Evolutionary conservation across 176 grass and related monocot genomes (phyloP), one percentile per base, ranked within the genome.

Genomic region (Bonia amplexicaulis): DNA sequence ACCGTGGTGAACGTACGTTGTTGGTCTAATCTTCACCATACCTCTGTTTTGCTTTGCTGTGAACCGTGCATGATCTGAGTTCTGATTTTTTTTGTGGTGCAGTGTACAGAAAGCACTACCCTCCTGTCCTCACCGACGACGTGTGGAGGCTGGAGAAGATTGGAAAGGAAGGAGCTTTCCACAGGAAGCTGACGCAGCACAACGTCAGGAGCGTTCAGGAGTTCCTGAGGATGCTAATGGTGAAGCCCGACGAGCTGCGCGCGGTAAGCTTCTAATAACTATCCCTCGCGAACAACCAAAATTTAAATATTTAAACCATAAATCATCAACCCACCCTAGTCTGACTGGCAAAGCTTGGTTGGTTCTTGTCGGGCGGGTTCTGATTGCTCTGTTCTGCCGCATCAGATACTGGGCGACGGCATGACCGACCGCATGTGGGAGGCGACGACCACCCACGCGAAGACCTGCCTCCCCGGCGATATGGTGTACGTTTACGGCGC

Each of bases 361-460:
- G 3, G 6, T 6, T 72, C 7, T 45, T 29, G 11, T 22, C 51
- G 55, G 3, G 20, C 23, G 41, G 47, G 49, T 81, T 73, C 29
- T 89, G 75, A 90, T 6, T 62, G 23, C 46, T 82, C 74, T 73
- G 80, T 54, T 73, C 15, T 33, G 20, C 8, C 41, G 16, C 23
- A 68, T 20, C 41, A 98, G 92, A 94, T 99, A 9, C 9, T 99
- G 47, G 97, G 97, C 73, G 41, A 64, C 0, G 94, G 94, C 63
- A 99, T 96, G 97, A 92, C 92, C 0, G 97, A 99, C 39, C 82
- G 83, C 3, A 88, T 94, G 93, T 99, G 97, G 97, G 88, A 99
- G 29, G 61, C 2, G 31, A 91, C 86, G 7, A 83, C 81, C 54
- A 66, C 0, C 47, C 93, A 99, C 52, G 97, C 97, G 2, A 90